Base-by-base conservation (phyloP, 202 grass and related monocot genomes). In the Cymbopogon flexuosus region DNA sequence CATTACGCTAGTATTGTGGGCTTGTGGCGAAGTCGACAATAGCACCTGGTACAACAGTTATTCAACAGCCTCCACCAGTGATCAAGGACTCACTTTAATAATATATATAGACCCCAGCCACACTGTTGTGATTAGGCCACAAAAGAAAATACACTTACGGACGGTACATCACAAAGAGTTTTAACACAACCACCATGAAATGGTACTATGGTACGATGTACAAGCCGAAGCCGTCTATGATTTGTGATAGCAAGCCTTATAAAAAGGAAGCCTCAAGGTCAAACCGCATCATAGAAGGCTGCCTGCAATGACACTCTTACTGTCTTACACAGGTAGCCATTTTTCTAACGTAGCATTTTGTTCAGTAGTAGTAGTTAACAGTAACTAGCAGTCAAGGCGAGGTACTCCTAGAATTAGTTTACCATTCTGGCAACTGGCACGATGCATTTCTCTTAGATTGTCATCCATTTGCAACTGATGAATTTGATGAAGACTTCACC, bases 321-420 rank as follows among this genome's bases (percentile, higher is more conserved):
- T 84, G 27, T 27, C 29, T 35, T 68, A 62, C 18, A 73, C 56
- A n/a, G 52, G 46, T 58, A 71, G 22, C 19, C 33, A 14, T 27
- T 72, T 33, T 70, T 65, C 57, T 59, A 68, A 37, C 10, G 63
- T 51, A 35, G 21, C 45, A 68, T 61, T 58, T 43, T 64, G 68
- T 15, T 84, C 63, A 36, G 57, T 10, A 63, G 5, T 37, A 45
- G 62, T 75, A 52, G 45, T 65, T 73, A 68, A 86, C 29, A 68
- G 33, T 62, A 60, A 34, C 60, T 72, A 79, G 33, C 57, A 67
- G 68, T 43, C 59, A 74, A 78, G 47, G 78, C 39, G 11, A 77
- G 65, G 62, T 40, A 66, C 59, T 62, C 47, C 46, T 41, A 40
- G 34, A 78, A 67, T 49, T 71, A 78, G 4, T 37, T 67, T 3